A percentile compares a stretch with the other conserved stretches of the same genome.
phyloP scores from a whole-genome alignment of 495 filamentous ascomycete species.

The Podospora conica region DNA sequence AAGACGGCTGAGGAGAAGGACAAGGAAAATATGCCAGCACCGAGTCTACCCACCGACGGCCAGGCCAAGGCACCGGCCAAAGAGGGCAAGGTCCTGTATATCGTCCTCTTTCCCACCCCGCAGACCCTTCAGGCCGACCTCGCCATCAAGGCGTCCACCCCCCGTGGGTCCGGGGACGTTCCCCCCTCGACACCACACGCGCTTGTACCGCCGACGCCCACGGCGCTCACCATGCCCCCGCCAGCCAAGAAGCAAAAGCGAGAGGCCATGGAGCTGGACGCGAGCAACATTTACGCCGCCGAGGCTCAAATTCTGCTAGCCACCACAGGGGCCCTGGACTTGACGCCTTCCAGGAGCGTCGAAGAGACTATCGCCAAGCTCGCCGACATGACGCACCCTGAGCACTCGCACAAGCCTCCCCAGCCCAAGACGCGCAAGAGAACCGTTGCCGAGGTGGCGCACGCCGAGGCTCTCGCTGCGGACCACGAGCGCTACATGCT shows the following conservation, averaged over 20 bases:
- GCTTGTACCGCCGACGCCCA: slow-evolving; percentile 56
- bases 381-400: slow-evolving; percentile 63
- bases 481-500: slow-evolving; percentile 90
- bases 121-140: slow-evolving; percentile 69
- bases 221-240: slow-evolving; percentile 44
- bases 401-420: slow-evolving; percentile 68
- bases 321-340: slow-evolving; percentile 65
- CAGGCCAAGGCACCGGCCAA: slow-evolving; percentile 48
- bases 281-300: slow-evolving; percentile 60
- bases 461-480: slow-evolving; percentile 84
- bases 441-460: slow-evolving; percentile 87
- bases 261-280: slow-evolving; percentile 66
- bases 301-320: slow-evolving; percentile 65
- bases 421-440: slow-evolving; percentile 85
- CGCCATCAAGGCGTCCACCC: slow-evolving; percentile 66
- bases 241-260: slow-evolving; percentile 63
- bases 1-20: slow-evolving; percentile 31
- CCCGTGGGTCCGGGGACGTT: slow-evolving; percentile 45
- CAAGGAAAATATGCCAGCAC: slow-evolving; percentile 48
- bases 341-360: slow-evolving; percentile 64
- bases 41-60: slow-evolving; percentile 37
- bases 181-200: slow-evolving; percentile 61
- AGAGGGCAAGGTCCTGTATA: slow-evolving; percentile 58
- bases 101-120: slow-evolving; percentile 79
- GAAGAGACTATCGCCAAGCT: slow-evolving; percentile 64